phyloP scores from a whole-genome alignment of 1,139 yeast genomes.

The Taphrina deformans region DNA sequence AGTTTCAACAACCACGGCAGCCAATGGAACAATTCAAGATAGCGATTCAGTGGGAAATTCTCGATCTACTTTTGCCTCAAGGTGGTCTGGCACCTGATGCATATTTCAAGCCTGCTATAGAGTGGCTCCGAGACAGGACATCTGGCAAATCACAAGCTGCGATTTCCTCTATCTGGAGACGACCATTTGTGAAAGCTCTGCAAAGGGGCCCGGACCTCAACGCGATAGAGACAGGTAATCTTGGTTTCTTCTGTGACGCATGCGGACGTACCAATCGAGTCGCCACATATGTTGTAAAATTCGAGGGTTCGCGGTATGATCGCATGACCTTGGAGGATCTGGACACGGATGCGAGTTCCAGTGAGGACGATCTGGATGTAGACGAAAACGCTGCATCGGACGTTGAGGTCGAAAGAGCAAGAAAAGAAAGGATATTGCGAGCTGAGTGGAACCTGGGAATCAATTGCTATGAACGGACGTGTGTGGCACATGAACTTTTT shows the following conservation, averaged over 20 bases:
- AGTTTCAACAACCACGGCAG: constrained; percentile 23
- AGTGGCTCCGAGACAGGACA: constrained; percentile 27
- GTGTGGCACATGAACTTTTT: constrained; percentile 22
- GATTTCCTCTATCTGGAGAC: constrained; percentile 18
- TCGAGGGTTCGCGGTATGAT: constrained; percentile 28
- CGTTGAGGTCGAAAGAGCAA: constrained; percentile 12
- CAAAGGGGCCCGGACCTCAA: constrained; percentile 23
- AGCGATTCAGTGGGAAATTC: constrained; percentile 26
- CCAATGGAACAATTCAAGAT: constrained; percentile 30
- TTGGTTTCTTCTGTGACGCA: constrained; percentile 29
- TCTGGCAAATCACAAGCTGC: constrained; percentile 28
- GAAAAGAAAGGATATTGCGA: constrained; percentile 13
- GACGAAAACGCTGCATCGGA: constrained; percentile 22
- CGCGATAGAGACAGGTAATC: constrained; percentile 26
- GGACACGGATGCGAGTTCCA: constrained; percentile 19
- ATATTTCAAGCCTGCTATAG: constrained; percentile 30
- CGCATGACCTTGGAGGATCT: constrained; percentile 29
- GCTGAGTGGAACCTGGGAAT: constrained; percentile 28
- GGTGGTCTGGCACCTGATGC: constrained; percentile 25
- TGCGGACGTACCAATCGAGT: constrained; percentile 25
- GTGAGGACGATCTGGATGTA: constrained; percentile 21
- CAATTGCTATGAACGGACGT: constrained; percentile 24
- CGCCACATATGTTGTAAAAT: constrained; percentile 27
- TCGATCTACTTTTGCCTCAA: constrained; percentile 24
- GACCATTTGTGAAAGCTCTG: constrained; percentile 15